Conservation (phyloP, 495 filamentous ascomycete species). For the Aspergillus diversus region DNA sequence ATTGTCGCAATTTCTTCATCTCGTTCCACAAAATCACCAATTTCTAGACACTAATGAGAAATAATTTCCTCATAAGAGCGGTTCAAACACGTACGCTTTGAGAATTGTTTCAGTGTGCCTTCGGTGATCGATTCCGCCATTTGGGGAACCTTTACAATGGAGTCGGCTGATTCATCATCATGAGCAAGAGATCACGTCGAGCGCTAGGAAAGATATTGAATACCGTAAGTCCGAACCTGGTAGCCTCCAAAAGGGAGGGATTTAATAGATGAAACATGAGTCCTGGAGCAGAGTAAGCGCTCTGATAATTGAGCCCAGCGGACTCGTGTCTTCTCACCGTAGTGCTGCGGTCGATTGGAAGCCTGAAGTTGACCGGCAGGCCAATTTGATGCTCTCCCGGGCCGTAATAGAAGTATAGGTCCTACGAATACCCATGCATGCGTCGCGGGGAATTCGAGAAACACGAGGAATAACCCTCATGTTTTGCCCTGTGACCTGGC, state of each 20-base stretch:
- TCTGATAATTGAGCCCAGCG: background rate
- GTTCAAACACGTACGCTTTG: slow-evolving; percentile 64
- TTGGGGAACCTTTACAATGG: slow-evolving; percentile 87
- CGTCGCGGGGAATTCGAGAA: slow-evolving; percentile 25
- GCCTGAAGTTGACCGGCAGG: slow-evolving; percentile 27
- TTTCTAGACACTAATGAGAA: slow-evolving; percentile 45
- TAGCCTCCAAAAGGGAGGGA: slow-evolving; percentile 34
- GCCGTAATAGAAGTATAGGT: slow-evolving; percentile 22
- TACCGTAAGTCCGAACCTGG: slow-evolving; percentile 49
- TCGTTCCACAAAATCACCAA: slow-evolving; percentile 92
- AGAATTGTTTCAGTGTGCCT: slow-evolving; percentile 94
- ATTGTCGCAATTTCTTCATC: slow-evolving; percentile 99
- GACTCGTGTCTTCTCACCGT: slow-evolving; percentile 27
- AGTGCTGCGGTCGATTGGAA: slow-evolving; percentile 31
- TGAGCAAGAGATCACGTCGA: slow-evolving; percentile 10
- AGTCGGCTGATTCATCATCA: slow-evolving; percentile 60
- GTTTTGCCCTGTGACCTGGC: slow-evolving; percentile 42
- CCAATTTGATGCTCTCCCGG: slow-evolving; percentile 6
- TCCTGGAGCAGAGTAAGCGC: slow-evolving; percentile 18
- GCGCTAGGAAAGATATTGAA: background rate
- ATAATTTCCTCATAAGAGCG: background rate
- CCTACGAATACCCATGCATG: slow-evolving; percentile 19
- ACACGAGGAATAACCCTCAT: slow-evolving; percentile 36
- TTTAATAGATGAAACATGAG: slow-evolving; percentile 34
- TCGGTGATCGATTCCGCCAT: slow-evolving; percentile 99